A percentile compares a stretch with the other conserved stretches of the same genome.
phyloP scores from a whole-genome alignment of 306 rosid genomes.

The Biancaea sappan region DNA sequence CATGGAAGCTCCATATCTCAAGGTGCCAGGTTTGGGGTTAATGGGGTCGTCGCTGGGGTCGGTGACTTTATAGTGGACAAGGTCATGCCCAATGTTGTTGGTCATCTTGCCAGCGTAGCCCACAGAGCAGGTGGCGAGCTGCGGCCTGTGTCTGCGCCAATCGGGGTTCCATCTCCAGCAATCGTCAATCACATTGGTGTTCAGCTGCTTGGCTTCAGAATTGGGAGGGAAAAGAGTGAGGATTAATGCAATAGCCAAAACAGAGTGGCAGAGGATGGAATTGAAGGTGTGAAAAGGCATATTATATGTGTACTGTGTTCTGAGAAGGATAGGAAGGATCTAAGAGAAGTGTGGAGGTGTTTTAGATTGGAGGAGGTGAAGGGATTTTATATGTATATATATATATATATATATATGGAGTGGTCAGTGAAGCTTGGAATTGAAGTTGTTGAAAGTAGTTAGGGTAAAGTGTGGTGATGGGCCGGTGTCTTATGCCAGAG shows the following conservation, averaged over 20 bases:
- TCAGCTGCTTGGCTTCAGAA: slow-evolving; percentile 9
- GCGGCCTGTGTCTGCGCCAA: slow-evolving; percentile 31
- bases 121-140: slow-evolving; percentile 35
- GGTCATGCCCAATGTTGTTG: slow-evolving; percentile 26
- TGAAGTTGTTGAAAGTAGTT: slow-evolving; percentile 33
- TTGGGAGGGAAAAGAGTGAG: neutral
- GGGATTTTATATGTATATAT: slow-evolving; percentile 24
- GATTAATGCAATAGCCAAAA: slow-evolving; percentile 14
- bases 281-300: slow-evolving; percentile 17
- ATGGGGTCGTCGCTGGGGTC: slow-evolving; percentile 35
- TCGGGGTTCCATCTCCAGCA: slow-evolving; percentile 40
- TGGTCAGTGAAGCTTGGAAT: neutral
- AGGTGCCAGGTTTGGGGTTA: slow-evolving; percentile 28
- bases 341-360: neutral
- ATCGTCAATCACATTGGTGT: slow-evolving; percentile 41
- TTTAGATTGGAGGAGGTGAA: neutral
- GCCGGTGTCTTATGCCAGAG: neutral
- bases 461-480: neutral
- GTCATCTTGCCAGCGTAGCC: slow-evolving; percentile 44
- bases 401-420: no score
- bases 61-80: slow-evolving; percentile 39
- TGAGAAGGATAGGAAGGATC: neutral
- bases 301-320: no score
- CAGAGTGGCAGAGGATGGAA: neutral
- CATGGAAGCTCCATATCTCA: slow-evolving; percentile 40